Evolutionary conservation across 768 basidiomycete species (phyloP).

Genomic region (Fomitopsis pulvina): DNA sequence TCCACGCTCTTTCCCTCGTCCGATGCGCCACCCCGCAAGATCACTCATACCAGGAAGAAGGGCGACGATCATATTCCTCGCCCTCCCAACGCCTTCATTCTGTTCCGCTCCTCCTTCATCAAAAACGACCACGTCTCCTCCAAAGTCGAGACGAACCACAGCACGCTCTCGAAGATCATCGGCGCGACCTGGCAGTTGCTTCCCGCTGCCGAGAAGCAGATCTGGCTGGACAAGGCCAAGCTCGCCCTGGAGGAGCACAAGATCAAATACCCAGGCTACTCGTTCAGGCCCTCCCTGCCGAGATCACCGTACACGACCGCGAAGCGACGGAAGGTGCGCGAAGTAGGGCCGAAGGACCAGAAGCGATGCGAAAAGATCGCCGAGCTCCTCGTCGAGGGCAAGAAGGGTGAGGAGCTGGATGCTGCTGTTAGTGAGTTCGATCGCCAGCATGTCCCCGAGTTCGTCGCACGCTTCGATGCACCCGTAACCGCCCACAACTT

Average conservation of each 20-base stretch:
- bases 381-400: conserved; percentile 42
- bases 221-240: conserved; percentile 76
- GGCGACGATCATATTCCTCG: conserved; percentile 74
- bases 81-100: conserved; percentile 82
- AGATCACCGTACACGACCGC: conserved; percentile 31
- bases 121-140: conserved; percentile 72
- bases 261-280: conserved; percentile 68
- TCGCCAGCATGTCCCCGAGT: conserved; percentile 43
- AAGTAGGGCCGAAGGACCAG: conserved; percentile 56
- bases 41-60: conserved; percentile 61
- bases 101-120: conserved; percentile 81
- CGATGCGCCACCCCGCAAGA: conserved; percentile 1
- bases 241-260: conserved; percentile 67
- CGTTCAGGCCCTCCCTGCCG: conserved; percentile 57
- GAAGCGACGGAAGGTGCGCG: conserved; percentile 52
- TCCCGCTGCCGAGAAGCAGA: conserved; percentile 64
- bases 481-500: conserved; percentile 69
- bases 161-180: conserved; percentile 79
- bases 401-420: conserved; percentile 31
- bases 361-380: conserved; percentile 64
- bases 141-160: conserved; percentile 76
- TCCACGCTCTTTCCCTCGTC: conserved; percentile 53
- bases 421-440: conserved; percentile 34
- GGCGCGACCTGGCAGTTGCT: conserved; percentile 79
- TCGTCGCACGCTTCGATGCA: conserved; percentile 66